phyloP scores from a whole-genome alignment of 495 filamentous ascomycete species.

The Xeromyces bisporus region DNA sequence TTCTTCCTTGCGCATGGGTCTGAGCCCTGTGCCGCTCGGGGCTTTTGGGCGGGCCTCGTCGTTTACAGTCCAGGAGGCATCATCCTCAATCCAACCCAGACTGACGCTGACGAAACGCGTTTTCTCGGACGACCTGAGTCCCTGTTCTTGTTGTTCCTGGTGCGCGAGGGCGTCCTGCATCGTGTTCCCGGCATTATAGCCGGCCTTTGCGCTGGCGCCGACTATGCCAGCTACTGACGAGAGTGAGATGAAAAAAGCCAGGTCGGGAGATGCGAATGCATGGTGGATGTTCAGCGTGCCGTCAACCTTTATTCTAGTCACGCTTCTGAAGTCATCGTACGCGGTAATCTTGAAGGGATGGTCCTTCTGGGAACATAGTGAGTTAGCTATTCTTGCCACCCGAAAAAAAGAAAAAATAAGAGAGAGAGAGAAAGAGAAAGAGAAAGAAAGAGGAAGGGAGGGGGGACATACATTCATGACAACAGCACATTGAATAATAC shows the following conservation, averaged over 20 bases:
- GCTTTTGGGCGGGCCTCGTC: too few relatives aligned
- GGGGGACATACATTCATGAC: constrained; percentile 15
- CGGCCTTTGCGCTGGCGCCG: constrained; percentile 26
- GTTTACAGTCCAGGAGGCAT: too few relatives aligned
- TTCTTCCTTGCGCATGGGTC: too few relatives aligned
- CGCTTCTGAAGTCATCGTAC: constrained; percentile 21
- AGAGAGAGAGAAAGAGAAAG: too few relatives aligned
- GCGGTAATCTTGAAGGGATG: constrained; percentile 30
- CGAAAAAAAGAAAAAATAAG: too few relatives aligned
- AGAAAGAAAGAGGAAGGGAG: too few relatives aligned
- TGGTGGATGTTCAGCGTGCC: constrained; percentile 42
- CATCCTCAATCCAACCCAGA: too few relatives aligned
- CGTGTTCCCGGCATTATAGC: constrained; percentile 26
- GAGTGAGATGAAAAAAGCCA: constrained; percentile 37
- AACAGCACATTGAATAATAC: constrained; percentile 27
- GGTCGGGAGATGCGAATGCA: constrained; percentile 14
- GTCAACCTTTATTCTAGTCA: constrained; percentile 28
- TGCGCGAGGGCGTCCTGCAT: constrained; percentile 22
- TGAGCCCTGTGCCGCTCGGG: too few relatives aligned
- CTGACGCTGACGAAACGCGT: too few relatives aligned
- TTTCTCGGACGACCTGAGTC: too few relatives aligned
- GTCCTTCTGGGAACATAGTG: constrained; percentile 19
- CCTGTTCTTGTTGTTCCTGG: too few relatives aligned
- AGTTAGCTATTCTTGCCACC: too few relatives aligned
- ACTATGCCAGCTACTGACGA: constrained; percentile 26